Conservation (phyloP, 345 rosid species). For the Iberis pinnata region DNA sequence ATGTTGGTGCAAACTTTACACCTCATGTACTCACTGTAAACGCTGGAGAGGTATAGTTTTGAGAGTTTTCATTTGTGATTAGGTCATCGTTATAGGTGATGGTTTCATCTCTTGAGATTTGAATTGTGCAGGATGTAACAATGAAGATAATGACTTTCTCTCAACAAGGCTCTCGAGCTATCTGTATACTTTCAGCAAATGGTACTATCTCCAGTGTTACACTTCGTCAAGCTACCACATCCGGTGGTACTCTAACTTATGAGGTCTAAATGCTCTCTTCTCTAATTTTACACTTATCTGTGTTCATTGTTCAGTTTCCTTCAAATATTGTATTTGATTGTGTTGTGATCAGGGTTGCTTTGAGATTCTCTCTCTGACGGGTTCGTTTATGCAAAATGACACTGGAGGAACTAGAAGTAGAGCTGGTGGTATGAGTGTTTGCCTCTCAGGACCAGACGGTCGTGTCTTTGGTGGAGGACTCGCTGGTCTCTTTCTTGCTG, state of each 20-base stretch:
- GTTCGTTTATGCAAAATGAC: slow-evolving; percentile 66
- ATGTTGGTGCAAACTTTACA: slow-evolving; percentile 82
- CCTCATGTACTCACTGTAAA: slow-evolving; percentile 81
- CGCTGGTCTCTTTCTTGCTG: slow-evolving; percentile 78
- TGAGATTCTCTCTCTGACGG: slow-evolving; percentile 86
- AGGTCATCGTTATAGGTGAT: slow-evolving; percentile 1
- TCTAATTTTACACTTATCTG: neutral
- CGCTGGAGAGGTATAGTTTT: slow-evolving; percentile 72
- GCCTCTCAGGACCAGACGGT: slow-evolving; percentile 86
- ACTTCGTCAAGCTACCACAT: slow-evolving; percentile 71
- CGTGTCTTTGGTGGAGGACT: slow-evolving; percentile 89
- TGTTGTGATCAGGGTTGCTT: slow-evolving; percentile 57
- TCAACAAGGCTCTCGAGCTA: slow-evolving; percentile 74
- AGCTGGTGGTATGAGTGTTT: slow-evolving; percentile 91
- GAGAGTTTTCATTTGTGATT: neutral
- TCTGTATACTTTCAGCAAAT: slow-evolving; percentile 78
- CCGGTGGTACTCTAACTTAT: slow-evolving; percentile 82
- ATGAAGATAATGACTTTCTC: slow-evolving; percentile 87
- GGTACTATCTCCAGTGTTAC: slow-evolving; percentile 86
- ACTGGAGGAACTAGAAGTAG: slow-evolving; percentile 68
- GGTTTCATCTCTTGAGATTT: neutral
- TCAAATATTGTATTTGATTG: neutral
- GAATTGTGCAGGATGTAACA: slow-evolving; percentile 54
- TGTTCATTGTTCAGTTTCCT: neutral
- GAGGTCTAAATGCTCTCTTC: slow-evolving; percentile 44